Percentiles rank a stretch among this genome's conserved stretches.
These are phyloP conservation scores for Leptographium radiaticola DNA, from an alignment of 2,329 filamentous ascomycete species.

Conservation along the genomic window DNA sequence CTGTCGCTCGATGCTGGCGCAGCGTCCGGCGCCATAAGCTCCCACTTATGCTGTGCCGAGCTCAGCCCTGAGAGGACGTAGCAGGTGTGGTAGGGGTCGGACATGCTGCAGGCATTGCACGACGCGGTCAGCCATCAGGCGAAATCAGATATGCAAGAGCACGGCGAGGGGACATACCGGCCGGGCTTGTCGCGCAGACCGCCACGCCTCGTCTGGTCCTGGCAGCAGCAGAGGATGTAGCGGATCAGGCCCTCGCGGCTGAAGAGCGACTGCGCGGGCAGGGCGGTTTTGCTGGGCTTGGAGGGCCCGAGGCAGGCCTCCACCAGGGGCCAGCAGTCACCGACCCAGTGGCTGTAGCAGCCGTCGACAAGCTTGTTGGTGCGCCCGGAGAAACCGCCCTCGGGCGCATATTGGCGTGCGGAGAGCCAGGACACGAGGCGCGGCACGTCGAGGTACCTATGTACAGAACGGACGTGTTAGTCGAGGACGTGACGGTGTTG, in stretches of 20 bases:
- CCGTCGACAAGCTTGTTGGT: constrained; percentile 98
- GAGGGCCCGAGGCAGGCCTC: constrained; percentile 54
- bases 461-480: not conserved
- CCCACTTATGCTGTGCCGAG: constrained; percentile 60
- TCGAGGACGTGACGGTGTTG: not conserved
- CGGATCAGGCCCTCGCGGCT: constrained; percentile 73
- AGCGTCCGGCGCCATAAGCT: constrained; percentile 25
- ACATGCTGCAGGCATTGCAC: constrained; percentile 33
- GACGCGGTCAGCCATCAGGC: not conserved
- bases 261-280: constrained; percentile 44
- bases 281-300: constrained; percentile 11
- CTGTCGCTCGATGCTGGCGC: constrained; percentile 16
- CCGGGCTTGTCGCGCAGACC: constrained; percentile 89
- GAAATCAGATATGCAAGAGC: not conserved
- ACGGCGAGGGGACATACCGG: constrained; percentile 42
- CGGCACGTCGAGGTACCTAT: constrained; percentile 64
- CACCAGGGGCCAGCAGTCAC: constrained; percentile 84
- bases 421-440: constrained; percentile 78
- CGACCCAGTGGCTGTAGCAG: constrained; percentile 97
- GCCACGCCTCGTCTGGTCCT: constrained; percentile 56
- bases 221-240: constrained; percentile 84
- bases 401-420: constrained; percentile 75
- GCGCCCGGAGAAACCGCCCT: constrained; percentile 84
- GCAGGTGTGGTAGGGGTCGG: constrained; percentile 86
- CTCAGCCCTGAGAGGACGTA: constrained; percentile 83